A percentile compares a stretch with the other conserved stretches of the same genome.
Evolutionary conservation across 2,329 filamentous ascomycete species (phyloP).

Genomic region (Tympanopsis confertula): DNA sequence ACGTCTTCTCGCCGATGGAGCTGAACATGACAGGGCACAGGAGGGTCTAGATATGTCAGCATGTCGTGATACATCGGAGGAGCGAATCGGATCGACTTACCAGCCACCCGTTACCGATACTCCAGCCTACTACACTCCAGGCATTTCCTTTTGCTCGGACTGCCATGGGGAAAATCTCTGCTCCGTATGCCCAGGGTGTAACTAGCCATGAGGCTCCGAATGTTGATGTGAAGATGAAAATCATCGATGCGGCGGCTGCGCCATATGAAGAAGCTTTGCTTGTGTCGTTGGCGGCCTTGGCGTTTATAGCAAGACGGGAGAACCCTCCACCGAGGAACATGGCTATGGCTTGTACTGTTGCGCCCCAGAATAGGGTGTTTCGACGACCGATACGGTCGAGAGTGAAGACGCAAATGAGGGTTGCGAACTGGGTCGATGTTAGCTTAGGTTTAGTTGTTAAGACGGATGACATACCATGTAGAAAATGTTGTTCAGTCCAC

Average conservation of each 20-base stretch:
- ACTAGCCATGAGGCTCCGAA: slow-evolving; percentile 56
- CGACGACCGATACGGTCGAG: slow-evolving; percentile 58
- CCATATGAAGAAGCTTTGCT: slow-evolving; percentile 38
- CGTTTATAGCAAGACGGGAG: slow-evolving; percentile 38
- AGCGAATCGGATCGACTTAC: slow-evolving; percentile 13
- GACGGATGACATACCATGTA: slow-evolving; percentile 31
- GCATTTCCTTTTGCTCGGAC: slow-evolving; percentile 65
- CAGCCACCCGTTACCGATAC: slow-evolving; percentile 61
- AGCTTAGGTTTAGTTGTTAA: slow-evolving; percentile 28
- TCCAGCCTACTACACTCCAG: slow-evolving; percentile 67
- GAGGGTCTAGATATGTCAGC: slow-evolving; percentile 22
- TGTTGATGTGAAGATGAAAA: slow-evolving; percentile 56
- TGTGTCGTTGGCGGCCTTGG: slow-evolving; percentile 28
- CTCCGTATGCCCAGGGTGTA: slow-evolving; percentile 48
- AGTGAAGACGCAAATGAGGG: slow-evolving; percentile 58
- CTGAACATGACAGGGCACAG: slow-evolving; percentile 50
- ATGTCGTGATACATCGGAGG: slow-evolving; percentile 9
- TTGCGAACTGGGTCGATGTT: slow-evolving; percentile 36
- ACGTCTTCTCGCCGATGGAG: slow-evolving; percentile 55
- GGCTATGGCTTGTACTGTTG: slow-evolving; percentile 48
- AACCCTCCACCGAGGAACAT: slow-evolving; percentile 60
- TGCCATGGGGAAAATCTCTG: slow-evolving; percentile 63
- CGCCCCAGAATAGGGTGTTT: slow-evolving; percentile 60
- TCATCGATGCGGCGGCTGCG: slow-evolving; percentile 56
- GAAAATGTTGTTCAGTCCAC: slow-evolving; percentile 41